Percentiles rank a stretch among this genome's conserved stretches.
Conservation (phyloP, 306 rosid species). For the Dalbergia oliveri region DNA sequence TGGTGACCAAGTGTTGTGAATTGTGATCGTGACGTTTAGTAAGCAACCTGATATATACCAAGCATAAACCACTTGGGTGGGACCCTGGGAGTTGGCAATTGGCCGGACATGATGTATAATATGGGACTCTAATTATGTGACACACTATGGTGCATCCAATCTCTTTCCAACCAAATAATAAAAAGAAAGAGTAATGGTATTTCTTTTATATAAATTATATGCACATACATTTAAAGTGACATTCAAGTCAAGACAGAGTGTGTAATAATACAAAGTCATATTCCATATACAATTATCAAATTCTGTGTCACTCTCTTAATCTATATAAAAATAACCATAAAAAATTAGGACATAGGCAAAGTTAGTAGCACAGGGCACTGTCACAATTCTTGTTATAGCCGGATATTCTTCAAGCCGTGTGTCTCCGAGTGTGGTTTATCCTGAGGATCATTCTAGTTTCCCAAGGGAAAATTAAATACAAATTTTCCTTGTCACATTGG, state of each 20-base stretch:
- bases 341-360: no score
- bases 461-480: conserved; percentile 8
- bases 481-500: conserved; percentile 6
- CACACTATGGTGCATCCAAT: conserved; percentile 40
- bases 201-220: no score
- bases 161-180: conserved; percentile 14
- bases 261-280: no score
- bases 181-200: no score
- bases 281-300: no score
- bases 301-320: no score
- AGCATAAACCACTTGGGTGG: conserved; percentile 46
- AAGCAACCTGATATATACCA: conserved; percentile 29
- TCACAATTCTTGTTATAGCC: conserved; percentile 22
- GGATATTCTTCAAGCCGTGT: conserved; percentile 26
- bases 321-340: no score
- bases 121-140: conserved; percentile 28
- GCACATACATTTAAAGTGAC: no score
- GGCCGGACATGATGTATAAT: conserved; percentile 46
- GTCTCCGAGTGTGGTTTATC: not conserved
- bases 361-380: conserved; percentile 37
- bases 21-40: conserved; percentile 38
- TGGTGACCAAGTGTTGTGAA: conserved; percentile 38
- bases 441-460: conserved; percentile 23
- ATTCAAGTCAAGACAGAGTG: no score
- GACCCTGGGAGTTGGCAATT: conserved; percentile 2